Evolutionary conservation across 257 asterid genomes (phyloP).

Genomic region (Paraleonurus japonicus): DNA sequence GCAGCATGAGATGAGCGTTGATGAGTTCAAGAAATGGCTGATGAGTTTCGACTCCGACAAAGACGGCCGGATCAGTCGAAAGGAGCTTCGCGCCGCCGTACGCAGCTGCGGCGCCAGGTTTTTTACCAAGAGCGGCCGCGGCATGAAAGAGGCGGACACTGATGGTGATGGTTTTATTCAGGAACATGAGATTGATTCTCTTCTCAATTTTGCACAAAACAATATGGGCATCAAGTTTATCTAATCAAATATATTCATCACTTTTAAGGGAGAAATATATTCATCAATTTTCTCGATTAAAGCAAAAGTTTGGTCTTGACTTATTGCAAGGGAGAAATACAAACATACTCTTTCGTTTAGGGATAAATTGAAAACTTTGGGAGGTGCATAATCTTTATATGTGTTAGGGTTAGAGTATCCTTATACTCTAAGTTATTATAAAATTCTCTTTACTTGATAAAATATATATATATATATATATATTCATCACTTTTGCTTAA

Average conservation of each 20-base stretch:
- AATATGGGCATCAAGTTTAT: conserved; percentile 28
- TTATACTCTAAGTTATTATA: too few relatives aligned
- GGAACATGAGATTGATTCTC: conserved; percentile 33
- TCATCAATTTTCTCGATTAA: too few relatives aligned
- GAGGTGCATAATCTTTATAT: too few relatives aligned
- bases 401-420: too few relatives aligned
- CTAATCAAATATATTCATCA: neutral
- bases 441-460: too few relatives aligned
- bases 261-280: too few relatives aligned
- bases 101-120: conserved; percentile 38
- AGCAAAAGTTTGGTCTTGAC: too few relatives aligned
- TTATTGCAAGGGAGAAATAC: too few relatives aligned
- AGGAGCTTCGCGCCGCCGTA: conserved; percentile 33
- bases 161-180: conserved; percentile 36
- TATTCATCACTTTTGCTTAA: too few relatives aligned
- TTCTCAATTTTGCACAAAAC: conserved; percentile 32
- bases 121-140: conserved; percentile 31
- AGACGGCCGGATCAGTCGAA: conserved; percentile 35
- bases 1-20: conserved; percentile 27
- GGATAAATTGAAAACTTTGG: too few relatives aligned
- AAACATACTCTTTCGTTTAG: too few relatives aligned
- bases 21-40: conserved; percentile 46
- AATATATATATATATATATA: too few relatives aligned
- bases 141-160: conserved; percentile 25
- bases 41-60: conserved; percentile 31